Percentiles rank a stretch among this genome's conserved stretches.
phyloP scores from a whole-genome alignment of 148 eudicot species.

The Chenopodium berlandieri region DNA sequence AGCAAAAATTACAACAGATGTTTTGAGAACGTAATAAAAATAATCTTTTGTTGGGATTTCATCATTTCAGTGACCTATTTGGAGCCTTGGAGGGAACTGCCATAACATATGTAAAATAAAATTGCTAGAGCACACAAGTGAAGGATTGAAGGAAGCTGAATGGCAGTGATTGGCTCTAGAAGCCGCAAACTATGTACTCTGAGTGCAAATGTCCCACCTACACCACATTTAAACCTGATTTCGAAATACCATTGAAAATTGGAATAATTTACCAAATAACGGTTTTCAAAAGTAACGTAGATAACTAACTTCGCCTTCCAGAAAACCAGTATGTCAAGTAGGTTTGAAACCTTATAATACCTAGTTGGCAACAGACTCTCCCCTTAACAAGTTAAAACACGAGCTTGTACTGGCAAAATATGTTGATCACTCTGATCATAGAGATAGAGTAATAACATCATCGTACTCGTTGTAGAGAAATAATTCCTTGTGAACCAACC shows the following conservation, averaged over 20 bases:
- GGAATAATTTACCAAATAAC: not conserved
- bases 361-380: not conserved
- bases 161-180: not conserved
- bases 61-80: constrained; percentile 5
- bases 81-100: not conserved
- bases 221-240: not conserved
- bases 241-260: not conserved
- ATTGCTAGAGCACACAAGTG: not conserved
- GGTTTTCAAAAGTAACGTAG: not conserved
- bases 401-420: not conserved
- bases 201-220: not conserved
- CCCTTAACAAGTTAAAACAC: not conserved
- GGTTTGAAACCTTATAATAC: not conserved
- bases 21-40: not conserved
- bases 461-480: not conserved
- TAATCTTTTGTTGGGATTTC: not conserved
- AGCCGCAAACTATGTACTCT: not conserved
- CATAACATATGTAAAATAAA: not conserved
- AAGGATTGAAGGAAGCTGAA: not conserved
- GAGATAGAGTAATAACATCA: not conserved
- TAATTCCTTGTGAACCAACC: not conserved
- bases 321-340: not conserved
- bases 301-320: not conserved
- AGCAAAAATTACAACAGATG: not conserved
- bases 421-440: not conserved